Evolutionary conservation across 768 basidiomycete genomes (phyloP), one percentile per base, ranked within the genome.

Genomic region (Suillus placidus): DNA sequence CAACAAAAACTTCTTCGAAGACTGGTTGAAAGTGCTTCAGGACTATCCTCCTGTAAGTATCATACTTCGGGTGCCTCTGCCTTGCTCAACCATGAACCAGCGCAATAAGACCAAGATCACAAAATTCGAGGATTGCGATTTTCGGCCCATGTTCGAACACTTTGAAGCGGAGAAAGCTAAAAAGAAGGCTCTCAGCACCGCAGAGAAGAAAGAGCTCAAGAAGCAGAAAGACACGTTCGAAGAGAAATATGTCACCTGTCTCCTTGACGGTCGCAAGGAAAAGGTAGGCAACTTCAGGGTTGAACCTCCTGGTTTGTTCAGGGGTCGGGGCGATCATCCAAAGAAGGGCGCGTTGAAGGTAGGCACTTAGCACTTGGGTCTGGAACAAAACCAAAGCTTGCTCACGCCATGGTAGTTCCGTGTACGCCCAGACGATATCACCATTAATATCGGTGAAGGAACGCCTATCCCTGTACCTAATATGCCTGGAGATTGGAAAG

Each of bases 201-300:
- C 92, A 7, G 93, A 97, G 78, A 99, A 98, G 85, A 98, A 98
- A 77, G 90, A 88, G 66, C 76, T 88, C 52, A 98, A 98, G 82
- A 91, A 90, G 71, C 85, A 83, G 63, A 94, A 90, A 76, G 96
- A 98, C 63, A 86, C 87, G 35, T 72, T 89, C 66, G 97, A 99
- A 78, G 88, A 87, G 58, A 91, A 90, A 68, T 98, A 95, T 77
- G 87, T 86, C 26, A 85, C 85, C 32, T 98, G 97, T 78, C 73
- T 89, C n/a, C 86, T 99, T 40, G 95, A 99, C 72, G 97, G 97
- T 14, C 89, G 96, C 62, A 97, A 95, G 80, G 97, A 99, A 81
- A 99, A 98, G 77, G 87, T 98, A 57, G 97, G 97, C 45, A 99
- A 99, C 80, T 99, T 99, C 83, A 86, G 95, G 70, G 89, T 98